Evolutionary conservation across 2,329 filamentous ascomycete species (phyloP), one percentile per base, ranked within the genome.

Genomic region (Curvularia verruculosa): DNA sequence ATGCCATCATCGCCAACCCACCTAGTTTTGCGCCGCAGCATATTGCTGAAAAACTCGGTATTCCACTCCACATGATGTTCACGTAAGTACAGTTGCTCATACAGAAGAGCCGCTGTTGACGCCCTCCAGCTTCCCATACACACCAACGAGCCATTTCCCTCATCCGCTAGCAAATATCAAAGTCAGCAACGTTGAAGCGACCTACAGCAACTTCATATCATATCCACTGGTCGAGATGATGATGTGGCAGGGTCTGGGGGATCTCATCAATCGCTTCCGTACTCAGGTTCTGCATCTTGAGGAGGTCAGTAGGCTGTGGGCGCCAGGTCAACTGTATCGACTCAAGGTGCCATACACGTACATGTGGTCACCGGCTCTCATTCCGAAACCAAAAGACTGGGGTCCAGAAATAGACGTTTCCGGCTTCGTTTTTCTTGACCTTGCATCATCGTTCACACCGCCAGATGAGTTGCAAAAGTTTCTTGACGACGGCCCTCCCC

Each of bases 11-110:
- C 64, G 89, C 89, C 2, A 92, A 92, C 58, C 89, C 89, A 3
- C 89, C 89, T 0, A 91, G 88, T 68, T 92, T 91, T 72, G 89
- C 88, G 0, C 89, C 91, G 63, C 82, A 91, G 3, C 89, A 92
- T 67, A 84, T 89, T 59, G 89, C 89, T 1, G 88, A 92, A 76
- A 89, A 89, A 71, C 74, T 92, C 60, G 89, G 88, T 0, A 86
- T 92, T 23, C 89, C 89, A 0, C 71, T 92, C 15, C 89, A 92
- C 66, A 86, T 96, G 77, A 96, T 96, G 90, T 96, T 96, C 78
- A 96, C 92, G 56, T 90, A 81, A 72, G 87, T 58, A 84, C 3
- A 26, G 13, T 3, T 5, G 23, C 5, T 8, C 13, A 18, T 34
- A 5, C 21, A 24, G 7, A 34, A 9, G 10, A 18, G 12, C 4